phyloP scores from a whole-genome alignment of 345 rosid genomes.

The Passiflora organensis region DNA sequence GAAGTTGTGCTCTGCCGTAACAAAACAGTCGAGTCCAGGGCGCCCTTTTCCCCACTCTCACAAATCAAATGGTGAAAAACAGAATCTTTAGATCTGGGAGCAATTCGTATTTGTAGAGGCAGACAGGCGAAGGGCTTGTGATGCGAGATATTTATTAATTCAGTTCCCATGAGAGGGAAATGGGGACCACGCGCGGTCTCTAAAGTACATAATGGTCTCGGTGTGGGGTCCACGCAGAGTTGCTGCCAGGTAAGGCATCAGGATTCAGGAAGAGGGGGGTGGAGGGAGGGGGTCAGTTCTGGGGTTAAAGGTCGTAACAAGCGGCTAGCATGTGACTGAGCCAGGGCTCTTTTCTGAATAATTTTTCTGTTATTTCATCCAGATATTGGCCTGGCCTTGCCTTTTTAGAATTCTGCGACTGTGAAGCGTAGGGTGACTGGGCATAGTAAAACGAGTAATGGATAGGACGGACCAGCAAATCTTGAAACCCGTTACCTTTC shows the following conservation, averaged over 20 bases:
- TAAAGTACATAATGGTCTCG: background rate
- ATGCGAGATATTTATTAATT: background rate
- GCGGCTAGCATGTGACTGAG: conserved; percentile 42
- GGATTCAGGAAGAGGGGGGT: background rate
- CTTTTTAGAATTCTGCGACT: background rate
- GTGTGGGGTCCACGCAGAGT: conserved; percentile 26
- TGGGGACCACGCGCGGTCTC: conserved; percentile 5
- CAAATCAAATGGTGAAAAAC: too few species aligned
- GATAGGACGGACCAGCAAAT: background rate
- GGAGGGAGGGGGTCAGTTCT: conserved; percentile 16
- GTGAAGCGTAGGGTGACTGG: background rate
- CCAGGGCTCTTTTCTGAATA: too few species aligned
- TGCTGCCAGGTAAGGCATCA: conserved; percentile 33
- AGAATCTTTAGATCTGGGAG: background rate
- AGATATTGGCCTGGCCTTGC: too few species aligned
- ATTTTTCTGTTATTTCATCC: too few species aligned
- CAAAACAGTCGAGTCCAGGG: too few species aligned
- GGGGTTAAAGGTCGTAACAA: too few species aligned
- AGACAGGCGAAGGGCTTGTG: background rate
- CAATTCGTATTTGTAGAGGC: conserved; percentile 34
- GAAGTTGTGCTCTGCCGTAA: too few species aligned
- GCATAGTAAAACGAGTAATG: background rate
- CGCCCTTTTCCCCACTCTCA: too few species aligned
- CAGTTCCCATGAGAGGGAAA: conserved; percentile 1
- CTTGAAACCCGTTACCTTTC: too few species aligned